Evolutionary conservation across 2,329 filamentous ascomycete species (phyloP).

Genomic region (Hypoxylon sp.): DNA sequence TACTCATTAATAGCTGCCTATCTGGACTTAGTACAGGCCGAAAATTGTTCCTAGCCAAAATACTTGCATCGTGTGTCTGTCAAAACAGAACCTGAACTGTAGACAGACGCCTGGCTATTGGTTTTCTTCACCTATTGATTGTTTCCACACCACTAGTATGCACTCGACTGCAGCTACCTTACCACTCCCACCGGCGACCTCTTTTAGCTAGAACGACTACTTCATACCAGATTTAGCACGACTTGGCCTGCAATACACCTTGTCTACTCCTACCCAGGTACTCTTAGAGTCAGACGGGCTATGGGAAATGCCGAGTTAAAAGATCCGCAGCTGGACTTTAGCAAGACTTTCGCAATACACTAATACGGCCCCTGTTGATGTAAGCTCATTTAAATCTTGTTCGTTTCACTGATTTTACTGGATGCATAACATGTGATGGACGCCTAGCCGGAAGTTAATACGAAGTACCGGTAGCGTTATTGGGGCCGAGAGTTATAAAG

Average conservation of each 20-base stretch:
- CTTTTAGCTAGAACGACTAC: neutral
- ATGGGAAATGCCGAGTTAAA: neutral
- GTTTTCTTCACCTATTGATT: too few species aligned
- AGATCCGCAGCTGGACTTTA: neutral
- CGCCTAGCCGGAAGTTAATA: slow-evolving; percentile 9
- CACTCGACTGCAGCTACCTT: neutral
- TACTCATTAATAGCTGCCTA: neutral
- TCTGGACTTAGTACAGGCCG: neutral
- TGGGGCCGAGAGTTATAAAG: slow-evolving; percentile 4
- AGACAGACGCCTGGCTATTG: neutral
- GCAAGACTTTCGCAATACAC: neutral
- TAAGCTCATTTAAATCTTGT: slow-evolving; percentile 1
- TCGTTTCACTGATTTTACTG: slow-evolving; percentile 1
- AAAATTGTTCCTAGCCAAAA: neutral
- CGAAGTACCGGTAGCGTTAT: slow-evolving; percentile 20
- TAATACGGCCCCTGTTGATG: slow-evolving; percentile 8
- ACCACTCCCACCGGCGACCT: neutral
- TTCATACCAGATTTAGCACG: neutral
- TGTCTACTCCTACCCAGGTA: too few species aligned
- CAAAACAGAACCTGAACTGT: neutral
- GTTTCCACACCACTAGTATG: too few species aligned
- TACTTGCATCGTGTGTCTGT: neutral
- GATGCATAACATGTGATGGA: slow-evolving; percentile 11
- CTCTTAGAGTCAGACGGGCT: neutral
- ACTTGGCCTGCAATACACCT: slow-evolving; percentile 3